Evolutionary conservation across 202 grass and related monocot species (phyloP), one percentile per base, ranked within the genome.

Genomic region (Carex sylvatica): DNA sequence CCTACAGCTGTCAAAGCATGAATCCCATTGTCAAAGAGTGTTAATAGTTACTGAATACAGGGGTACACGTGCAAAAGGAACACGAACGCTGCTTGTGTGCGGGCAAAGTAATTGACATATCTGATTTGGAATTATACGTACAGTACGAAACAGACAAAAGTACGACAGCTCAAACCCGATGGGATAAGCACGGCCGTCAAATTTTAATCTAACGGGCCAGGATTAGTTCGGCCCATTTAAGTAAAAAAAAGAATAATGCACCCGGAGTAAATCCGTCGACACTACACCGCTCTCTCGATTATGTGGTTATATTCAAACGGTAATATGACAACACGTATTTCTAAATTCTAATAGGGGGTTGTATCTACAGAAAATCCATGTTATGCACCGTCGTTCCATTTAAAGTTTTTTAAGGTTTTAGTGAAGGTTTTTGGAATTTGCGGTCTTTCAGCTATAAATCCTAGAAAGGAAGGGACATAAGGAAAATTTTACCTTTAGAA

Each of bases 121-220:
- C 46, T 12, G 7, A 24, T 82, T 82, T 61, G 80, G 44, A 65
- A 69, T 19, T 65, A 47, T 23, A 16, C 40, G 33, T 22, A 65
- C 19, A 18, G 31, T 63, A 18, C 49, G 49, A 58, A 78, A 35
- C 49, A 20, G 64, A 66, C 80, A 82, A 82, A 82, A 31, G 22
- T 36, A 68, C 12, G 42, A 52, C 80, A 82, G 62, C 55, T 62
- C 0, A 14, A 8, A 46, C 35, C 12, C 10, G 15, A 42, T 66
- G 18, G 79, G 62, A 30, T 66, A 82, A 68, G 42, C 80, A 53
- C 62, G 20, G 42, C 80, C 63, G 61, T 82, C 20, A 8, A 52
- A 68, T 69, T 82, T 65, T 31, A 4, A 66, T 69, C 80, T 11
- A 68, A 81, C 77, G 79, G 61, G n/a, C 11, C 24, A 0, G 4